Conservation (phyloP, 2,329 filamentous ascomycete species). For the Periconia sp. region DNA sequence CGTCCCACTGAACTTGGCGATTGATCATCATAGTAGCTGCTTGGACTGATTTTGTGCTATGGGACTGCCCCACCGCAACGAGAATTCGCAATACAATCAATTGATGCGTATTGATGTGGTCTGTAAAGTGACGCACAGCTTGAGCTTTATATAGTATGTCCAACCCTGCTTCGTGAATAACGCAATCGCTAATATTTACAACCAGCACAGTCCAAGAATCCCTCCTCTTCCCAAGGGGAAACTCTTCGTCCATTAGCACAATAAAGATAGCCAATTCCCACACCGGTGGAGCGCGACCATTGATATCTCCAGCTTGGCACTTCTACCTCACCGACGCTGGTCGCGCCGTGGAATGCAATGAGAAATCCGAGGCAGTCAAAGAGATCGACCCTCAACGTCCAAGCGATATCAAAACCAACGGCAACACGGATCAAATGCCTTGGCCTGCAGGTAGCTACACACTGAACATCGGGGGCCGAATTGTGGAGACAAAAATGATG, state of each 20-base stretch:
- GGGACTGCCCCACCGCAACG: not conserved
- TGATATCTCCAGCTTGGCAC: slow-evolving; percentile 3
- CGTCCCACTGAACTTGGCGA: not conserved
- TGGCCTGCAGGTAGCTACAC: slow-evolving; percentile 13
- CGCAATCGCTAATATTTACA: slow-evolving; percentile 6
- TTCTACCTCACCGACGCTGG: slow-evolving; percentile 11
- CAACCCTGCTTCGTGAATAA: too few relatives aligned
- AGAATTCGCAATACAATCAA: too few relatives aligned
- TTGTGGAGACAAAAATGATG: slow-evolving; percentile 14
- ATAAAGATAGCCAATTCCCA: slow-evolving; percentile 11
- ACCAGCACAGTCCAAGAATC: not conserved
- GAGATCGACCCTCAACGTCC: slow-evolving; percentile 7
- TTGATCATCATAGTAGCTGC: not conserved
- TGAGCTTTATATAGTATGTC: too few relatives aligned
- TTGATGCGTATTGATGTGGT: too few relatives aligned
- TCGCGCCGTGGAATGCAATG: slow-evolving; percentile 9
- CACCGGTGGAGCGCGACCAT: slow-evolving; percentile 4
- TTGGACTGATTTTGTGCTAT: not conserved
- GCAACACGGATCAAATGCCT: slow-evolving; percentile 5
- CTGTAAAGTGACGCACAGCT: too few relatives aligned
- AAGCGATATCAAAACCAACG: not conserved
- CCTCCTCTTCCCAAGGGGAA: not conserved
- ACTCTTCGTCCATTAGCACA: slow-evolving; percentile 12
- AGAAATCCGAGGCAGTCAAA: slow-evolving; percentile 3
- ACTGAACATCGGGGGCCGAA: slow-evolving; percentile 11